Percentiles rank a stretch among this genome's conserved stretches.
phyloP scores from a whole-genome alignment of 2,329 filamentous ascomycete genomes.

The Massarina eburnea region DNA sequence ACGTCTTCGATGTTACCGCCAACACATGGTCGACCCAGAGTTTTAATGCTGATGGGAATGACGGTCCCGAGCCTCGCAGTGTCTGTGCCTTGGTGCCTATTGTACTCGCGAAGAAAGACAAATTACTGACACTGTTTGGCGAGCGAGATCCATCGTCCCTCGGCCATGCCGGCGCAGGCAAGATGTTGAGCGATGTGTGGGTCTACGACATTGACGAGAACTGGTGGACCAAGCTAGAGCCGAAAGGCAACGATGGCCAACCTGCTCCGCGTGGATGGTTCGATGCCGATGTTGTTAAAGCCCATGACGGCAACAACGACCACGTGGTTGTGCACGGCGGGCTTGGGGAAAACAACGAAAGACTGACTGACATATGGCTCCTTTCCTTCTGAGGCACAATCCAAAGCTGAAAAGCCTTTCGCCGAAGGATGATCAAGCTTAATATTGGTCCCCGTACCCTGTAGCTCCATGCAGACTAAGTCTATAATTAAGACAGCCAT shows the following conservation, averaged over 20 bases:
- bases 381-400: constrained; percentile 38
- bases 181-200: constrained; percentile 59
- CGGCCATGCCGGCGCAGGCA: constrained; percentile 58
- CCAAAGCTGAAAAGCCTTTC: no score
- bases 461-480: no score
- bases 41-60: constrained; percentile 47
- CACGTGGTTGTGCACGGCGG: constrained; percentile 54
- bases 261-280: constrained; percentile 57
- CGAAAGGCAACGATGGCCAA: constrained; percentile 18
- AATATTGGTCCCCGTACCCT: no score
- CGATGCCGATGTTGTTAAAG: constrained; percentile 50
- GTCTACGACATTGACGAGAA: constrained; percentile 43
- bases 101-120: constrained; percentile 35
- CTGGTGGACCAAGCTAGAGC: constrained; percentile 37
- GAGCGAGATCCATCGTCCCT: constrained; percentile 56
- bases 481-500: no score
- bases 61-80: constrained; percentile 53
- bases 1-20: constrained; percentile 54
- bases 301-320: constrained; percentile 28
- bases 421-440: no score
- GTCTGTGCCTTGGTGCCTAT: constrained; percentile 52
- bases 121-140: constrained; percentile 56
- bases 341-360: constrained; percentile 54
- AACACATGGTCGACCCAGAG: constrained; percentile 46
- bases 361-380: constrained; percentile 54